Evolutionary conservation across 108 stramenopile species (phyloP).

Genomic region (Discostella pseudostelligera): DNA sequence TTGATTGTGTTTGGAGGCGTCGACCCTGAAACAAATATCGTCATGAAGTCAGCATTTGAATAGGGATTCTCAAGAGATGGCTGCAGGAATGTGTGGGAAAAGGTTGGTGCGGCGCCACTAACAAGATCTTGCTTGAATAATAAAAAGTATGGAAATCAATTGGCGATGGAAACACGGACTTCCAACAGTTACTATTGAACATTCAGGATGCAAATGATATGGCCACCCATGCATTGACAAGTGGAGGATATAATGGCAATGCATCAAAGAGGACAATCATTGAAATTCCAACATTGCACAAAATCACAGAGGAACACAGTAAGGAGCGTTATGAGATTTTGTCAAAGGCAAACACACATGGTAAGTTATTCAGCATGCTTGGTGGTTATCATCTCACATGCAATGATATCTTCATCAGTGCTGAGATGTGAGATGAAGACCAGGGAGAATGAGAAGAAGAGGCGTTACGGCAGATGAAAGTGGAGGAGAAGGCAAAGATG

Average conservation of each 20-base stretch:
- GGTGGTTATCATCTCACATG: neutral
- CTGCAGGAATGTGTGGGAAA: conserved; percentile 4
- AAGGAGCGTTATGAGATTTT: neutral
- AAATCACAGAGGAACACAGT: neutral
- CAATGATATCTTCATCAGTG: neutral
- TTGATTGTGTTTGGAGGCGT: conserved; percentile 22
- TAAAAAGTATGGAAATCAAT: neutral
- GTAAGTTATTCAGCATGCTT: neutral
- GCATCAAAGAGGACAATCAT: neutral
- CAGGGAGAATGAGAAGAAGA: conserved; percentile 1
- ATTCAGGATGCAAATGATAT: neutral
- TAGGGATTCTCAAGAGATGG: conserved; percentile 15
- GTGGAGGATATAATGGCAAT: neutral
- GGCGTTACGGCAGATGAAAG: neutral
- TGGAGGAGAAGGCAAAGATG: conserved; percentile 1
- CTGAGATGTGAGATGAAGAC: neutral
- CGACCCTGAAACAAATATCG: conserved; percentile 11
- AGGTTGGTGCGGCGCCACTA: conserved; percentile 15
- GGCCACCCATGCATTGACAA: conserved; percentile 1
- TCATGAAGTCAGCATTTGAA: conserved; percentile 8
- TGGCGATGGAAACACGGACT: neutral
- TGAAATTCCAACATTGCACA: neutral
- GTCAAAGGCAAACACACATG: neutral
- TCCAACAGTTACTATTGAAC: neutral
- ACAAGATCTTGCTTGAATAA: conserved; percentile 4